A percentile compares a stretch with the other conserved stretches of the same genome.
Evolutionary conservation across 2,329 filamentous ascomycete genomes (phyloP).

Genomic region (Pyrenophora teres): DNA sequence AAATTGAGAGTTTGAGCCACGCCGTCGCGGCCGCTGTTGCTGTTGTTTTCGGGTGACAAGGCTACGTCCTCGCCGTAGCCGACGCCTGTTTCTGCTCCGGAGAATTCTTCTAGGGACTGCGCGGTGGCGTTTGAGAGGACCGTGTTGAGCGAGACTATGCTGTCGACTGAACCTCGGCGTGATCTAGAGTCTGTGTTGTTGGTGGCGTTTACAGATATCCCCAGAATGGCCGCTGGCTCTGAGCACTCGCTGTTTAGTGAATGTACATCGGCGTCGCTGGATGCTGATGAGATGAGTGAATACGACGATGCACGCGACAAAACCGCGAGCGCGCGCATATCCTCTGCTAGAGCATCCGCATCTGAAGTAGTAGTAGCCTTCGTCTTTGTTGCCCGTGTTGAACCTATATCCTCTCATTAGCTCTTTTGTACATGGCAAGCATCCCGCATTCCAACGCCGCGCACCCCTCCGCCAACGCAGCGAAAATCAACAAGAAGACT

Average conservation of each 20-base stretch:
- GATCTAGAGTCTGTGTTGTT: no score
- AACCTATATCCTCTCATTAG: slow-evolving; percentile 1
- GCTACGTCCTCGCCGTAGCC: no score
- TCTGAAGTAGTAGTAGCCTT: neutral
- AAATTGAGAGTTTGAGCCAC: neutral
- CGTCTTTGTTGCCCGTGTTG: neutral
- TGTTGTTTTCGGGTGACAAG: no score
- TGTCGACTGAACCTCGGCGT: no score
- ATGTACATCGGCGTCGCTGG: slow-evolving; percentile 11
- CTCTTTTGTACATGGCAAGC: neutral
- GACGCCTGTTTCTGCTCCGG: no score
- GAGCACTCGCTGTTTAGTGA: slow-evolving; percentile 6
- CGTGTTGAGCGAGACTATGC: neutral
- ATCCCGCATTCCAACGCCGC: neutral
- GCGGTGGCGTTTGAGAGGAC: no score
- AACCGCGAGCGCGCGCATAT: slow-evolving; percentile 20
- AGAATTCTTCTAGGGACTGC: neutral
- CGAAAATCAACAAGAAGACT: neutral
- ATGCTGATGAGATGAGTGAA: slow-evolving; percentile 19
- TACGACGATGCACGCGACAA: slow-evolving; percentile 22
- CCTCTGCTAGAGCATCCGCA: slow-evolving; percentile 4
- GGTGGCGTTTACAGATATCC: no score
- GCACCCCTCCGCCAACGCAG: neutral
- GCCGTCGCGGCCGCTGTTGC: no score
- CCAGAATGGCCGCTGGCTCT: no score